A percentile compares a stretch with the other conserved stretches of the same genome.
These are phyloP conservation scores for Aspergillus indologenus DNA, from an alignment of 495 filamentous ascomycete genomes.

Conservation along the genomic window DNA sequence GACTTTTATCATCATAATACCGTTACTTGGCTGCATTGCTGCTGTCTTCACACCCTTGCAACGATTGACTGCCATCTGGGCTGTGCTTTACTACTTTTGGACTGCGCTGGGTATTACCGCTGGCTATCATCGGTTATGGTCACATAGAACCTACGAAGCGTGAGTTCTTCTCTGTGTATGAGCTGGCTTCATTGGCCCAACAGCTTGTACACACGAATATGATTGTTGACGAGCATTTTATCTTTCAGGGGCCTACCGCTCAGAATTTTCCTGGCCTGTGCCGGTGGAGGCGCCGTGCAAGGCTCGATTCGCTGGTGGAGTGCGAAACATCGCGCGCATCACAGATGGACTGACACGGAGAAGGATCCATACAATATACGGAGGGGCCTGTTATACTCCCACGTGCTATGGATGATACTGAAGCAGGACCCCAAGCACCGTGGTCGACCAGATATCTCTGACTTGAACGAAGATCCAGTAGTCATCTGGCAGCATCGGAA, in stretches of 20 bases:
- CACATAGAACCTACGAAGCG: constrained; percentile 75
- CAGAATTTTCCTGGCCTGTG: constrained; percentile 86
- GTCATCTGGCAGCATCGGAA: constrained; percentile 94
- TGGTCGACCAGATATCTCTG: constrained; percentile 93
- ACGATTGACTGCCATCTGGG: constrained; percentile 72
- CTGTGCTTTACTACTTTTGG: constrained; percentile 87
- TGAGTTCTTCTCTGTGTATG: not conserved
- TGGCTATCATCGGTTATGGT: constrained; percentile 90
- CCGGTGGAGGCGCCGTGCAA: constrained; percentile 92
- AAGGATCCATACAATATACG: constrained; percentile 99
- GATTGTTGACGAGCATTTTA: too few relatives aligned
- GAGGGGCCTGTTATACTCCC: constrained; percentile 94
- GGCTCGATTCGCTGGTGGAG: constrained; percentile 98
- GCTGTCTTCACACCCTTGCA: constrained; percentile 80
- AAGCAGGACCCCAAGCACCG: constrained; percentile 92
- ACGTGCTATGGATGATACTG: constrained; percentile 92
- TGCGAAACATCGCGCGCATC: constrained; percentile 92
- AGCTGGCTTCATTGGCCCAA: not conserved
- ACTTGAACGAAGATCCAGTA: constrained; percentile 91
- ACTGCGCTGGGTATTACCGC: constrained; percentile 88
- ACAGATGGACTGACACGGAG: constrained; percentile 97
- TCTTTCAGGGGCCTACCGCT: constrained; percentile 74
- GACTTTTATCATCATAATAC: constrained; percentile 79
- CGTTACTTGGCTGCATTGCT: constrained; percentile 68
- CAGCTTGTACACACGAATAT: too few relatives aligned